phyloP scores from a whole-genome alignment of 768 basidiomycete species.

The Melanogaster broomeanus region DNA sequence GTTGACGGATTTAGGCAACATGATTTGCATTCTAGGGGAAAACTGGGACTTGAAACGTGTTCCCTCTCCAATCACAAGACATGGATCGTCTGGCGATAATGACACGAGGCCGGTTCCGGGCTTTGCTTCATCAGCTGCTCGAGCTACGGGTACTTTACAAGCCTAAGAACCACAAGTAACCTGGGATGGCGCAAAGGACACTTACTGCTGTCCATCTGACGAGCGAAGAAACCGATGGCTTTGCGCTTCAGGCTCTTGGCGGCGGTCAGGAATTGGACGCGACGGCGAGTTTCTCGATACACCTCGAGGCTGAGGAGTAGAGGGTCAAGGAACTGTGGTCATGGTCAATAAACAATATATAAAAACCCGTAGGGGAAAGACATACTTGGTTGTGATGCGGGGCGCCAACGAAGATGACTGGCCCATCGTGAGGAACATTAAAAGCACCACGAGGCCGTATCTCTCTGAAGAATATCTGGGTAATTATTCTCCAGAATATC shows the following conservation, averaged over 20 bases:
- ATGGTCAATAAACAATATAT: slow-evolving; percentile 12
- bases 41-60: slow-evolving; percentile 80
- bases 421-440: slow-evolving; percentile 89
- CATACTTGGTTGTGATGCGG: slow-evolving; percentile 89
- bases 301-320: slow-evolving; percentile 84
- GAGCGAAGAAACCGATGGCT: slow-evolving; percentile 78
- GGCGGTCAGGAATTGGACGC: slow-evolving; percentile 86
- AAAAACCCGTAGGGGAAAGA: slow-evolving; percentile 10
- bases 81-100: slow-evolving; percentile 75
- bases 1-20: slow-evolving; percentile 79
- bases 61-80: slow-evolving; percentile 76
- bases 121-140: slow-evolving; percentile 85
- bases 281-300: slow-evolving; percentile 77
- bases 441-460: slow-evolving; percentile 92
- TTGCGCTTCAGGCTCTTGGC: slow-evolving; percentile 84
- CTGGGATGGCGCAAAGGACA: slow-evolving; percentile 2
- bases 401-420: slow-evolving; percentile 90
- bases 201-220: slow-evolving; percentile 87
- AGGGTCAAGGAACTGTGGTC: slow-evolving; percentile 84
- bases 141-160: slow-evolving; percentile 81
- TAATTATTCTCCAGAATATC: slow-evolving; percentile 82
- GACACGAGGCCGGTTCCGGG: slow-evolving; percentile 72
- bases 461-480: slow-evolving; percentile 96
- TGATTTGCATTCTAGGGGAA: slow-evolving; percentile 76
- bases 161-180: slow-evolving; percentile 9